Evolutionary conservation across 306 rosid species (phyloP).

Genomic region (Lupinus albus): DNA sequence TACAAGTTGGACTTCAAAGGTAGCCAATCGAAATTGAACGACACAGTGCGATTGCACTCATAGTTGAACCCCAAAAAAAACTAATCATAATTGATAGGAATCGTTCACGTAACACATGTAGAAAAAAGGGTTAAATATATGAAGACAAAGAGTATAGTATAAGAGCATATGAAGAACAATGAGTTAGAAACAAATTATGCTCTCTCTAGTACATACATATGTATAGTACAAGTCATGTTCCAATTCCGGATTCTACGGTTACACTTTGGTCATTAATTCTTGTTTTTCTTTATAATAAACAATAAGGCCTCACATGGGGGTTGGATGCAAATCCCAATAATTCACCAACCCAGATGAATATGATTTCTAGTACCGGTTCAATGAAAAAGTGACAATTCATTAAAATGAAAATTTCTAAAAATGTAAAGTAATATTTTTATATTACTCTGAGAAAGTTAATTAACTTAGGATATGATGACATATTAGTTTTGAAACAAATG

Average conservation of each 20-base stretch:
- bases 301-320: constrained; percentile 62
- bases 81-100: background rate
- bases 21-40: constrained; percentile 29
- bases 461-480: no score
- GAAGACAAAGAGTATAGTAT: background rate
- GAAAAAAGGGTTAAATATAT: background rate
- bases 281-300: constrained; percentile 34
- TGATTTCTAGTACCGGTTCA: no score
- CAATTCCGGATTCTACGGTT: constrained; percentile 59
- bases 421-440: no score
- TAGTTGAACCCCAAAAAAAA: background rate
- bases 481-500: no score
- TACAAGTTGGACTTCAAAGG: background rate
- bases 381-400: no score
- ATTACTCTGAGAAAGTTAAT: no score
- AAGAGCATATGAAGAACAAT: constrained; percentile 23
- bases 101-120: background rate
- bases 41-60: background rate
- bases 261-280: constrained; percentile 44
- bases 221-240: constrained; percentile 47
- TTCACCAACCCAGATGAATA: no score
- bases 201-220: constrained; percentile 31
- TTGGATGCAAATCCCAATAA: constrained; percentile 49
- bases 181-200: background rate
- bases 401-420: no score